Evolutionary conservation across 352 stramenopile species (phyloP), one percentile per base, ranked within the genome.

Genomic region (Pythium monospermum): DNA sequence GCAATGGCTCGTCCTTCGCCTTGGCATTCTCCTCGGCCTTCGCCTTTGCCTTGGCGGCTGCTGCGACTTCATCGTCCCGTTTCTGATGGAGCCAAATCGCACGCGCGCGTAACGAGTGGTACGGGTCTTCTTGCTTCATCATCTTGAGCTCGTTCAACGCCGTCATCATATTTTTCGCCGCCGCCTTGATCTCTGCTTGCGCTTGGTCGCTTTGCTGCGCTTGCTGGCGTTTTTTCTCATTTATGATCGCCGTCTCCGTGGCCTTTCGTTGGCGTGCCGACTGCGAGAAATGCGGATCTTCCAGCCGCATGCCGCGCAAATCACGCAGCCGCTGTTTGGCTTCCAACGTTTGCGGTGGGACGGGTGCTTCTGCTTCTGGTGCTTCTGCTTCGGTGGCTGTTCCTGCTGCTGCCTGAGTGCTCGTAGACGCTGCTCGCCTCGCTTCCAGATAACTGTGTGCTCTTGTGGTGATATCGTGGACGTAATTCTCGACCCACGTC

Each of bases 401-500:
- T 42, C 58, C n/a, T 36, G 31, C 31, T 12, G 49, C 38, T 41
- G 21, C 28, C 8, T 22, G 15, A 23, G 42, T 38, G 38, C 6
- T 37, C 43, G 50, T 10, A 12, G 52, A 11, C 28, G 43, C 2
- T 25, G 21, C 11, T 3, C 8, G 31, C 21, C 13, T 23, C 28
- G 19, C 32, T 21, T 8, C 23, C 39, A 48, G 26, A 8, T 53
- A 19, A 1, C n/a, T 35, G 23, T 54, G 22, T 3, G 49, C 43
- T 7, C 46, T 35, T 16, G 18, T 32, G 8, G 39, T 30, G 25
- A 66, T 25, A 3, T 23, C 10, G n/a, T 23, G 15, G 22, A 88
- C 68, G 50, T 90, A 76, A 49, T 87, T 92, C 51, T 95, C 84
- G 35, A 86, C 77, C 84, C 84, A 95, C 38, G 62, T 82, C 2